Percentiles rank a stretch among this genome's conserved stretches.
Evolutionary conservation across 768 basidiomycete genomes (phyloP).

Genomic region (Inosperma sp.): DNA sequence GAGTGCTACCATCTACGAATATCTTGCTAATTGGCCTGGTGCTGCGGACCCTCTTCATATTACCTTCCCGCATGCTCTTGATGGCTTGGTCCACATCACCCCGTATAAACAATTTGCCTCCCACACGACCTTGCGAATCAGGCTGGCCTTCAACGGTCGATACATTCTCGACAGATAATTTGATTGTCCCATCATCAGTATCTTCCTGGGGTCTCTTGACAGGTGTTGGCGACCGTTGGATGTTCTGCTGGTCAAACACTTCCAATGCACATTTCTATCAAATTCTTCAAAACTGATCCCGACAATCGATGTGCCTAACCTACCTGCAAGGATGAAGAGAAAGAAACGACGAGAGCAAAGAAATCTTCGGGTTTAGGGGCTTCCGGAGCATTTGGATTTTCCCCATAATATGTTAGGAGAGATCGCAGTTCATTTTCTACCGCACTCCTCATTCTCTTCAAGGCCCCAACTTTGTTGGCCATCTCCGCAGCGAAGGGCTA

Average conservation of each 20-base stretch:
- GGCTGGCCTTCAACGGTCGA: constrained; percentile 8
- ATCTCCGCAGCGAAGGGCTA: constrained; percentile 52
- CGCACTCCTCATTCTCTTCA: constrained; percentile 54
- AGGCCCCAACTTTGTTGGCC: constrained; percentile 51
- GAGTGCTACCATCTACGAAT: constrained; percentile 59
- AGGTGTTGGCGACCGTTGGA: constrained; percentile 19
- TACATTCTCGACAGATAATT: background rate
- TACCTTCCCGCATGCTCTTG: constrained; percentile 69
- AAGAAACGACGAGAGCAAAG: constrained; percentile 69
- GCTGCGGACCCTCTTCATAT: constrained; percentile 38
- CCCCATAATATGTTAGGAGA: constrained; percentile 72
- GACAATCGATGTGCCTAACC: constrained; percentile 8
- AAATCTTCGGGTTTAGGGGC: constrained; percentile 77
- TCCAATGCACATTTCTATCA: constrained; percentile 68
- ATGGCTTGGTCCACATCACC: constrained; percentile 85
- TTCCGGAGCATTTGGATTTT: constrained; percentile 59
- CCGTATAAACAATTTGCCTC: constrained; percentile 52
- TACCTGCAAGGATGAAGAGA: constrained; percentile 70
- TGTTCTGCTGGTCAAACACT: constrained; percentile 49
- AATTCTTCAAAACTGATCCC: background rate
- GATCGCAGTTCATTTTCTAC: constrained; percentile 59
- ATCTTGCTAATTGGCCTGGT: constrained; percentile 70
- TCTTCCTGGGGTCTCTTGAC: constrained; percentile 22
- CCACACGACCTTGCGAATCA: constrained; percentile 37
- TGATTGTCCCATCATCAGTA: constrained; percentile 3